phyloP scores from a whole-genome alignment of 805 yeast genomes.

The Monosporozyma servazzii region DNA sequence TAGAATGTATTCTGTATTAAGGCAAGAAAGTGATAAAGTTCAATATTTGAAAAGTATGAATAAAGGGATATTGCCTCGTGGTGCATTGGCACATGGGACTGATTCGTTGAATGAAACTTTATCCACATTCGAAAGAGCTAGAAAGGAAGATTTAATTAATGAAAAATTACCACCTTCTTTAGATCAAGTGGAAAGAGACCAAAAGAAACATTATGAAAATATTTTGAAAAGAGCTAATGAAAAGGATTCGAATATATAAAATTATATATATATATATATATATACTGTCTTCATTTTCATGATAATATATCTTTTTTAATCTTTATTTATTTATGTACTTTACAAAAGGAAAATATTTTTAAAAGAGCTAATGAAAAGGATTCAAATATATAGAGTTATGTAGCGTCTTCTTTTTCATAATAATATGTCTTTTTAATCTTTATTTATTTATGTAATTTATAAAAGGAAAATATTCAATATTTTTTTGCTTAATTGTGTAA shows the following conservation, averaged over 20 bases:
- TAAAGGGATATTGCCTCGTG: slow-evolving; percentile 78
- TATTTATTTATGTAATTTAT: background rate
- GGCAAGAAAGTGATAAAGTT: slow-evolving; percentile 83
- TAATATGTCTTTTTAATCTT: background rate
- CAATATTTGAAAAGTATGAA: slow-evolving; percentile 64
- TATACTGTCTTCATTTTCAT: no score
- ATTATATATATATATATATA: no score
- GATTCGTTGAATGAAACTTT: slow-evolving; percentile 69
- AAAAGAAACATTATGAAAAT: slow-evolving; percentile 33
- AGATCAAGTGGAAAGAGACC: slow-evolving; percentile 43
- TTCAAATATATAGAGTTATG: no score
- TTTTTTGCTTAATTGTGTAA: slow-evolving; percentile 57
- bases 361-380: no score
- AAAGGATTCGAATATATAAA: background rate
- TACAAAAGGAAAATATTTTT: background rate
- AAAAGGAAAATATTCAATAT: background rate
- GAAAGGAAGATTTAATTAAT: slow-evolving; percentile 66
- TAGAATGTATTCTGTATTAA: slow-evolving; percentile 78
- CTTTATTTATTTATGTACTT: background rate
- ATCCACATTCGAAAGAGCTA: slow-evolving; percentile 72
- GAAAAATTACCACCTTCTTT: slow-evolving; percentile 82
- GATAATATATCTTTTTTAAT: background rate
- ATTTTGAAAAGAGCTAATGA: slow-evolving; percentile 5
- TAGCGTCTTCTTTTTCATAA: no score
- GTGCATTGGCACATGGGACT: slow-evolving; percentile 72